Conservation (phyloP, 2,329 filamentous ascomycete genomes). For the Calonectria hongkongensis region DNA sequence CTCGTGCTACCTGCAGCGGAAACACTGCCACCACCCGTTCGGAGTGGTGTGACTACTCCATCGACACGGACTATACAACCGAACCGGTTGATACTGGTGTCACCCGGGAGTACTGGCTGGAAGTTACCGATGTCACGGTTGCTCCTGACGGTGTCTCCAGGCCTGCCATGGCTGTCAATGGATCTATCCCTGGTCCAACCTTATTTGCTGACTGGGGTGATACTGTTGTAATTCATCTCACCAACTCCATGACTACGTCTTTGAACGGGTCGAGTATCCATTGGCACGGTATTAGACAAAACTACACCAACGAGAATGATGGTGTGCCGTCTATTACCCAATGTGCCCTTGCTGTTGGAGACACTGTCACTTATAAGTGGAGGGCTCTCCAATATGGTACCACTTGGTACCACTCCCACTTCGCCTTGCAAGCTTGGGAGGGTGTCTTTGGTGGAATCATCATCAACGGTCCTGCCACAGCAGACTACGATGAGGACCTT, state of each 20-base stretch:
- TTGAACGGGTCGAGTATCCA: constrained; percentile 64
- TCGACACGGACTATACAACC: constrained; percentile 67
- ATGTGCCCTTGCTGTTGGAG: constrained; percentile 71
- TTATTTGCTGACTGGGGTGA: constrained; percentile 73
- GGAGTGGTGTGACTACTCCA: constrained; percentile 69
- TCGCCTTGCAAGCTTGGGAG: constrained; percentile 69
- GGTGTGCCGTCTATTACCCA: constrained; percentile 72
- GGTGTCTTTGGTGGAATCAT: constrained; percentile 77
- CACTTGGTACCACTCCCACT: constrained; percentile 79
- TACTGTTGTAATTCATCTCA: constrained; percentile 66
- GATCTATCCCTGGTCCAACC: constrained; percentile 75
- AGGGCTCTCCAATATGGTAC: constrained; percentile 73
- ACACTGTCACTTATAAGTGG: constrained; percentile 74
- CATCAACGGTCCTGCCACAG: constrained; percentile 76
- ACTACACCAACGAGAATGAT: constrained; percentile 72
- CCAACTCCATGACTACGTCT: background rate
- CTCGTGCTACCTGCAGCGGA: constrained; percentile 34
- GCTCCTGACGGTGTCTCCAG: constrained; percentile 68
- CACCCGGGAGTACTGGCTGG: constrained; percentile 69
- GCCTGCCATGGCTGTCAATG: constrained; percentile 70
- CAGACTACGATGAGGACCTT: constrained; percentile 78
- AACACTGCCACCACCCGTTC: constrained; percentile 57
- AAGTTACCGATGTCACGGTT: constrained; percentile 62
- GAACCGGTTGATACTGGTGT: constrained; percentile 68
- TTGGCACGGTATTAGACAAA: constrained; percentile 78